These are phyloP conservation scores for Sanghuangporus sanghuang DNA, from an alignment of 1,284 basidiomycete species.

Conservation along the genomic window DNA sequence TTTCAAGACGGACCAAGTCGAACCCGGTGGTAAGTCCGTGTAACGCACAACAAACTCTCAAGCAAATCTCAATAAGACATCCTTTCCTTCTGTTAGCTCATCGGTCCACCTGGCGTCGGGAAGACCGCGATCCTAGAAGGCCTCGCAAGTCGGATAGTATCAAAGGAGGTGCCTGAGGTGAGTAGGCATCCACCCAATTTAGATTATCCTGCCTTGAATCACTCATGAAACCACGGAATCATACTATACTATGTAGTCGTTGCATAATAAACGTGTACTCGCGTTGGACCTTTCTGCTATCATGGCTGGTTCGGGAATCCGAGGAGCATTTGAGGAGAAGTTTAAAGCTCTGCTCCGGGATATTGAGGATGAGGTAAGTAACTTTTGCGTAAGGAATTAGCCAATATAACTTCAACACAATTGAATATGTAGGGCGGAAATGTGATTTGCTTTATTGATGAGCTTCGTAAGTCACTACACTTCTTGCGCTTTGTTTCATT, in stretches of 20 bases:
- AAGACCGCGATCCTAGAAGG: slow-evolving; percentile 95
- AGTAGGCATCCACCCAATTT: slow-evolving; percentile 18
- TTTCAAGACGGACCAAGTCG: slow-evolving; percentile 79
- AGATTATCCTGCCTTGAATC: background rate
- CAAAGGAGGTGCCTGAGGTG: slow-evolving; percentile 89
- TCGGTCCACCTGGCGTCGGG: slow-evolving; percentile 80
- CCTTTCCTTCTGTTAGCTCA: slow-evolving; percentile 40
- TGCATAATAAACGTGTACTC: slow-evolving; percentile 79
- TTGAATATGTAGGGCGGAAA: slow-evolving; percentile 45
- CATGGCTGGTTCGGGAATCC: slow-evolving; percentile 83
- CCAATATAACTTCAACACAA: background rate
- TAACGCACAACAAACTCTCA: background rate
- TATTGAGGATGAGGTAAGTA: slow-evolving; percentile 74
- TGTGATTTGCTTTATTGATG: slow-evolving; percentile 88
- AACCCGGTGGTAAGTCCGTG: slow-evolving; percentile 69
- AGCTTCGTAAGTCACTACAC: slow-evolving; percentile 65
- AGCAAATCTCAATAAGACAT: background rate
- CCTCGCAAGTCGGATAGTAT: slow-evolving; percentile 82
- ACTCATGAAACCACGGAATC: background rate
- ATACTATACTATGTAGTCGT: slow-evolving; percentile 45
- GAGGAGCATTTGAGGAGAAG: slow-evolving; percentile 90
- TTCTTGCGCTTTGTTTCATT: background rate
- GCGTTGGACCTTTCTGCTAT: slow-evolving; percentile 79
- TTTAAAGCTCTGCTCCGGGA: slow-evolving; percentile 85
- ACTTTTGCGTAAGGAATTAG: background rate